These are phyloP conservation scores for Podaxis sp. DNA, from an alignment of 768 basidiomycete genomes.

Conservation along the genomic window DNA sequence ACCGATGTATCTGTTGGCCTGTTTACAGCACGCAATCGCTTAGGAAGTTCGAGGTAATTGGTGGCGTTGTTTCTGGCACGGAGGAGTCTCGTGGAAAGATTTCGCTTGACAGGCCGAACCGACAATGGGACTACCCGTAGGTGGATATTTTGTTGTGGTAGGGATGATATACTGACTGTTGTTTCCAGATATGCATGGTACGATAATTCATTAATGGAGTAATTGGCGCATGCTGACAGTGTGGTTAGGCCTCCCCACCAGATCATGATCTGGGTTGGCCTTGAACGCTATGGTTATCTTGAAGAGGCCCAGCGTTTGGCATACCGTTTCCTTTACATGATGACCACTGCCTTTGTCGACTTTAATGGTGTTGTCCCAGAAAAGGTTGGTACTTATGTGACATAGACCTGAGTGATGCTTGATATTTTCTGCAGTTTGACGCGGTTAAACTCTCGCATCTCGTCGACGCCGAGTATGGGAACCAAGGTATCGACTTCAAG, in stretches of 20 bases:
- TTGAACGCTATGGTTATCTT: constrained; percentile 92
- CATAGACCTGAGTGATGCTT: constrained; percentile 8
- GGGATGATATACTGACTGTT: constrained; percentile 14
- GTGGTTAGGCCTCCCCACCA: constrained; percentile 87
- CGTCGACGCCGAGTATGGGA: constrained; percentile 96
- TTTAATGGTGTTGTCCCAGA: constrained; percentile 98
- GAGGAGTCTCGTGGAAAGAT: constrained; percentile 96
- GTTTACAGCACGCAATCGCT: constrained; percentile 68
- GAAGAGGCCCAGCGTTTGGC: constrained; percentile 92
- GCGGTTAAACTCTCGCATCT: constrained; percentile 94
- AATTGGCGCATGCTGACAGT: constrained; percentile 3
- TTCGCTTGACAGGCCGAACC: constrained; percentile 92
- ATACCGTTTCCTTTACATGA: constrained; percentile 99
- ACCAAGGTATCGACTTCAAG: constrained; percentile 96
- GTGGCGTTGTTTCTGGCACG: constrained; percentile 93
- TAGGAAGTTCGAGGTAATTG: constrained; percentile 94
- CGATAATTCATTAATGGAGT: not conserved
- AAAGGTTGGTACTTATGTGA: constrained; percentile 52
- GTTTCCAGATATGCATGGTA: constrained; percentile 63
- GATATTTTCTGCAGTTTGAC: constrained; percentile 60
- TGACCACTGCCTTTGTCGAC: constrained; percentile 92
- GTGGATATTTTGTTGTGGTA: constrained; percentile 26
- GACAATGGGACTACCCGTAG: constrained; percentile 97
- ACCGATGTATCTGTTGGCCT: not conserved
- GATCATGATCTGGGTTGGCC: constrained; percentile 97